Conservation (phyloP, 2,329 filamentous ascomycete genomes). For the Aspergillus sergii region DNA sequence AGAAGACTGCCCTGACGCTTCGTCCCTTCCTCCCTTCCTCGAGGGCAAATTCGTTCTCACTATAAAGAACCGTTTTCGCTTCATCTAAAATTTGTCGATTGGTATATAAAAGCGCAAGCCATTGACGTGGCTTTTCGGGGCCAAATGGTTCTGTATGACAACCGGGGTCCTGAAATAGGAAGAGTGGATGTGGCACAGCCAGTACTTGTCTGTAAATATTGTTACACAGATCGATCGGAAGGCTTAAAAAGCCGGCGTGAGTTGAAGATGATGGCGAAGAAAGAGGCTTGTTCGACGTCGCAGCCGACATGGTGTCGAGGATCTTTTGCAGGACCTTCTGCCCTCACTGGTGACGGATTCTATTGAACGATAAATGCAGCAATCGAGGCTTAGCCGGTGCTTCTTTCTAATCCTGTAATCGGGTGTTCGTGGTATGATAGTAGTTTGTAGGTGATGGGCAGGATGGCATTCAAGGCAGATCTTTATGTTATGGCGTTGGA, state of each 20-base stretch:
- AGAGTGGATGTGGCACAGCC: constrained; percentile 6
- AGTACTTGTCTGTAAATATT: constrained; percentile 8
- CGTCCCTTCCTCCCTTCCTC: background rate
- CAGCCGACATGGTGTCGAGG: background rate
- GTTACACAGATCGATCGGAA: background rate
- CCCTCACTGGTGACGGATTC: background rate
- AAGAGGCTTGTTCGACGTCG: background rate
- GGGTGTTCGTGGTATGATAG: too few relatives aligned
- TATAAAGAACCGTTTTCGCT: constrained; percentile 1
- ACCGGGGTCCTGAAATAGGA: constrained; percentile 13
- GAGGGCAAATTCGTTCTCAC: constrained; percentile 7
- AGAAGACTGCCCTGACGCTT: background rate
- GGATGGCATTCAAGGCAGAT: too few relatives aligned
- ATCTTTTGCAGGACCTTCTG: background rate
- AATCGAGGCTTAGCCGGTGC: accelerated
- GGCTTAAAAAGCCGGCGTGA: background rate
- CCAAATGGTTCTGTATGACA: constrained; percentile 5
- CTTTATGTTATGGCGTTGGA: too few relatives aligned
- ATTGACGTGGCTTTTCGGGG: constrained; percentile 7
- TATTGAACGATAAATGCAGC: background rate
- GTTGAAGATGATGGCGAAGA: background rate
- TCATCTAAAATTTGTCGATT: constrained; percentile 11
- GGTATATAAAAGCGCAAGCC: constrained; percentile 10
- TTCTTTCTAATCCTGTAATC: accelerated
- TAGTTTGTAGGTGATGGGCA: accelerated